Conservation (phyloP, 78 protist genomes). For the Dictyostelium capitatum region DNA sequence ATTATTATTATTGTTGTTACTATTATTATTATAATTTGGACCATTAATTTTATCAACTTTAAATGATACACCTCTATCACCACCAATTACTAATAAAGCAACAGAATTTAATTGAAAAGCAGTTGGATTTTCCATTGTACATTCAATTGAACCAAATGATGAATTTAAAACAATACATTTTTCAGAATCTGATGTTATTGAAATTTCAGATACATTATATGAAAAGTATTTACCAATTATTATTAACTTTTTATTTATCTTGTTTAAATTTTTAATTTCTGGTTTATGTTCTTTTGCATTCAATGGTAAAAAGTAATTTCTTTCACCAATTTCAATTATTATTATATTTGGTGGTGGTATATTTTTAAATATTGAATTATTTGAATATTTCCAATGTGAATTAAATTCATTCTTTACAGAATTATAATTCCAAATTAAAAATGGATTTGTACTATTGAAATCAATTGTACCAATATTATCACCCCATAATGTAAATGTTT, state of each 20-base stretch:
- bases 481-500: constrained; percentile 8
- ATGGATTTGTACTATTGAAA: background rate
- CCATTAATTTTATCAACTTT: background rate
- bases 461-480: background rate
- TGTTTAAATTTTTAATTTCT: background rate
- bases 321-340: background rate
- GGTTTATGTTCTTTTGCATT: constrained; percentile 1
- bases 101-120: constrained; percentile 10
- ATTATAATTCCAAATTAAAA: background rate
- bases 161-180: background rate
- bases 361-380: background rate
- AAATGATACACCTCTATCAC: background rate
- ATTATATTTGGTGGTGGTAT: background rate
- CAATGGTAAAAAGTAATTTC: background rate
- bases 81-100: background rate
- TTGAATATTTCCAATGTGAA: background rate
- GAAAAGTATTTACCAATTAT: background rate
- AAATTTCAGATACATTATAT: background rate
- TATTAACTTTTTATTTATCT: background rate
- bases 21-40: background rate
- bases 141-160: background rate
- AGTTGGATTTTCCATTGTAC: background rate
- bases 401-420: background rate
- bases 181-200: background rate
- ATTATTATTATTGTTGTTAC: background rate